These are phyloP conservation scores for Plectosphaerella cucumerina DNA, from an alignment of 2,329 filamentous ascomycete species.

Conservation along the genomic window DNA sequence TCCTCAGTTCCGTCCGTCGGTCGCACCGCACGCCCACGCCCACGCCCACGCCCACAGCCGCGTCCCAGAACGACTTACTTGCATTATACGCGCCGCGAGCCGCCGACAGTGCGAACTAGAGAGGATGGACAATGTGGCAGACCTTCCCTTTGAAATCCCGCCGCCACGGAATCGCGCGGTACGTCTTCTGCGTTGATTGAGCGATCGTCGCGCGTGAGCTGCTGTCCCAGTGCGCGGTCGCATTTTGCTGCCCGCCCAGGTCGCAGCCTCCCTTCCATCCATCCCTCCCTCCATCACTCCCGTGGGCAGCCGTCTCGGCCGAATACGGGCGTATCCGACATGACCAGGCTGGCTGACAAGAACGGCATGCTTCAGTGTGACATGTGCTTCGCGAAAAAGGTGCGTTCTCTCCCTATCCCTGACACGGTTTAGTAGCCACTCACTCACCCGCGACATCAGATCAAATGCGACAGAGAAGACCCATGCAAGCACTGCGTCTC, in stretches of 20 bases:
- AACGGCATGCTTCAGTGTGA: background rate
- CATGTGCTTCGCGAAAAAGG: slow-evolving; percentile 3
- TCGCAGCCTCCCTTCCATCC: background rate
- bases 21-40: background rate
- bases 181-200: background rate
- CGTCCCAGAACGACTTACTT: too few species aligned
- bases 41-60: background rate
- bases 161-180: slow-evolving; percentile 2
- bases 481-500: slow-evolving; percentile 3
- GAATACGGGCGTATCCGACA: background rate
- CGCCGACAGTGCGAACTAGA: background rate
- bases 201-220: background rate
- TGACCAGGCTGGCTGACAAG: background rate
- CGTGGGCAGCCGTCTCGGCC: background rate
- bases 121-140: background rate
- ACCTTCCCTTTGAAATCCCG: slow-evolving; percentile 2
- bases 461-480: slow-evolving; percentile 3
- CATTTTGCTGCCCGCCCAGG: background rate
- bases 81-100: background rate
- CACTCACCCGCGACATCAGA: background rate
- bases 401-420: background rate
- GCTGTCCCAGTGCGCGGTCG: background rate
- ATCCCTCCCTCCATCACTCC: background rate
- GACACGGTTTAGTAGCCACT: background rate
- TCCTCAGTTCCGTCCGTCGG: background rate